phyloP scores from a whole-genome alignment of 768 basidiomycete species.

The Lentinula detonsa region DNA sequence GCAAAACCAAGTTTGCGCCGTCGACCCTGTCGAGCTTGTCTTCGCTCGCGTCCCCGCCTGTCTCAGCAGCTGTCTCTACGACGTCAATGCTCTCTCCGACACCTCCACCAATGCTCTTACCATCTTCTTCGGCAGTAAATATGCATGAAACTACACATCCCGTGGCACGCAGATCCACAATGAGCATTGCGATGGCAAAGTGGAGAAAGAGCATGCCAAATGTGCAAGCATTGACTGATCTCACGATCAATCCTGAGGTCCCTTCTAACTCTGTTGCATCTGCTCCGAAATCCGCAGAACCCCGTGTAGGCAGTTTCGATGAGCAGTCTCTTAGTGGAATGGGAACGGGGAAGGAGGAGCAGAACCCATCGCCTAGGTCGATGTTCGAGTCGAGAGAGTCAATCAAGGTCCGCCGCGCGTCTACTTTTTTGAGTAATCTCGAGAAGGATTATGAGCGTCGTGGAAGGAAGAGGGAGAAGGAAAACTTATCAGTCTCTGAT shows the following conservation, averaged over 20 bases:
- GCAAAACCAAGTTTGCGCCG: neutral
- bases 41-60: neutral
- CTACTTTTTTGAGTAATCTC: neutral
- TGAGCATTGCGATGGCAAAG: neutral
- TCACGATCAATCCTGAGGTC: neutral
- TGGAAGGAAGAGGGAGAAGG: neutral
- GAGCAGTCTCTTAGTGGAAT: no score
- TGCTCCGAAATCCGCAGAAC: neutral
- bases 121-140: neutral
- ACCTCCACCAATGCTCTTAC: neutral
- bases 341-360: neutral
- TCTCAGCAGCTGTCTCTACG: neutral
- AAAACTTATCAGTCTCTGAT: neutral
- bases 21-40: neutral
- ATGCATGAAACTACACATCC: neutral
- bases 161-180: neutral
- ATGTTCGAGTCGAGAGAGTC: neutral
- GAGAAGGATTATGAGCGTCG: neutral
- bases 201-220: slow-evolving; percentile 22
- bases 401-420: neutral
- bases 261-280: neutral
- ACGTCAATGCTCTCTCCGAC: neutral
- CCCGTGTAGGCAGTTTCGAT: neutral
- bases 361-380: neutral
- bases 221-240: neutral